Conservation (phyloP, 352 stramenopile genomes). For the Phytopythium montanum region DNA sequence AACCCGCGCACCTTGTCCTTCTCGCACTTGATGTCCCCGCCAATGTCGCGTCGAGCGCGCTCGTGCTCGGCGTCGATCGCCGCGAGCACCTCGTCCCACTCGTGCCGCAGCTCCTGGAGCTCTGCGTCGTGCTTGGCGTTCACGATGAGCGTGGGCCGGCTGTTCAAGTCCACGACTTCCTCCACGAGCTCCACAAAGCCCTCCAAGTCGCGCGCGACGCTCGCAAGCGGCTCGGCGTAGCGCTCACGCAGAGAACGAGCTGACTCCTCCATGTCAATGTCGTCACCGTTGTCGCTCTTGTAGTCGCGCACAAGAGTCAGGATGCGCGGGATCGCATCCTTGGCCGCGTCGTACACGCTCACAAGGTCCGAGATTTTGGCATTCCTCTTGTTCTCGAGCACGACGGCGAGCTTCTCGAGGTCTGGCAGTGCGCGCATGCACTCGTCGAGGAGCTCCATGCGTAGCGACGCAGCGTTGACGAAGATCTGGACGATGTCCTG, state of each 20-base stretch:
- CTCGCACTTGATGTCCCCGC: conserved; percentile 91
- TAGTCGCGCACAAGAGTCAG: conserved; percentile 45
- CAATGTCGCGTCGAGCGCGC: conserved; percentile 53
- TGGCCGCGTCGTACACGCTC: conserved; percentile 78
- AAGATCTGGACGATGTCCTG: conserved; percentile 93
- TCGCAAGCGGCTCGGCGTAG: conserved; percentile 45
- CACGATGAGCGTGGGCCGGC: conserved; percentile 68
- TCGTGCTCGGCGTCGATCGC: conserved; percentile 84
- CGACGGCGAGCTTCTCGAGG: conserved; percentile 64
- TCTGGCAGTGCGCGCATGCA: conserved; percentile 86
- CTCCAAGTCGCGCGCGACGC: conserved; percentile 58
- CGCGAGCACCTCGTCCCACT: conserved; percentile 68
- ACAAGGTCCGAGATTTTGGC: conserved; percentile 81
- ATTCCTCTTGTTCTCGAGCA: conserved; percentile 64
- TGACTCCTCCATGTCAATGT: neutral
- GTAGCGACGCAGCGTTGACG: conserved; percentile 84
- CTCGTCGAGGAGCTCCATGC: conserved; percentile 87
- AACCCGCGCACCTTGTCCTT: conserved; percentile 89
- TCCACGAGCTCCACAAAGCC: conserved; percentile 71
- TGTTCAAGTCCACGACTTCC: conserved; percentile 84
- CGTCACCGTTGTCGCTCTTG: conserved; percentile 3
- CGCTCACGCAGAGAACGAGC: conserved; percentile 35
- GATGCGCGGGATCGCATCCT: conserved; percentile 63
- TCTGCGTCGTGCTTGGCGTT: conserved; percentile 86
- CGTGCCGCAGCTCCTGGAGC: conserved; percentile 63